Percentiles rank a stretch among this genome's conserved stretches.
phyloP scores from a whole-genome alignment of 768 basidiomycete species.

The Russula sp. region DNA sequence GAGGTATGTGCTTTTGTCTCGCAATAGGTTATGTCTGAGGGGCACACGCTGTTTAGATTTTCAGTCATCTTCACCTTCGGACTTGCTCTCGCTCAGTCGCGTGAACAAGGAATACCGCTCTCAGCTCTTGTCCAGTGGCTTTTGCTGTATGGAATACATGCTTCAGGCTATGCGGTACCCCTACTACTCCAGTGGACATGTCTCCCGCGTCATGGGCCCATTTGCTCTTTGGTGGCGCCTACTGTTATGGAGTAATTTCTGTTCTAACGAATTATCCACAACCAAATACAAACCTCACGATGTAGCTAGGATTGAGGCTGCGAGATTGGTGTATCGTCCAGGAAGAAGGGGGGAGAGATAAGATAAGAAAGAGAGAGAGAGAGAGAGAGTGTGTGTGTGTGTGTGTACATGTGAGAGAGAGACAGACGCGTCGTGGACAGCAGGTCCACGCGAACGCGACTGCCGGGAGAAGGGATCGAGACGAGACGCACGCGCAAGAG shows the following conservation, averaged over 20 bases:
- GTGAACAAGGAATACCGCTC: constrained; percentile 35
- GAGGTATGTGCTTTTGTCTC: constrained; percentile 31
- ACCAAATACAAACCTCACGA: not conserved
- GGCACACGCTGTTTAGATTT: constrained; percentile 31
- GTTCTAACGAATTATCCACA: not conserved
- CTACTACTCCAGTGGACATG: constrained; percentile 24
- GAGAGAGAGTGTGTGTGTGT: no score
- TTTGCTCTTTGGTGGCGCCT: constrained; percentile 24
- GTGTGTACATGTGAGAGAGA: no score
- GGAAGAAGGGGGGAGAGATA: no score
- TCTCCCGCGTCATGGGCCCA: constrained; percentile 19
- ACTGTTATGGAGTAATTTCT: constrained; percentile 16
- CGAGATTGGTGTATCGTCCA: no score
- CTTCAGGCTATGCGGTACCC: constrained; percentile 1
- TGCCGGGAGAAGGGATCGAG: no score
- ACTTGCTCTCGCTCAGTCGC: constrained; percentile 36
- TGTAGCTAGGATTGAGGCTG: no score
- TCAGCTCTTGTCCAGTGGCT: constrained; percentile 31
- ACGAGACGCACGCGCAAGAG: no score
- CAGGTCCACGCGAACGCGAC: no score
- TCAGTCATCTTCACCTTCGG: constrained; percentile 35
- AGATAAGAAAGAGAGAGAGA: no score
- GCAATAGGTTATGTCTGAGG: not conserved
- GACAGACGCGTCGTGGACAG: no score
- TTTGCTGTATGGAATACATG: constrained; percentile 35